Evolutionary conservation across 2,329 filamentous ascomycete species (phyloP).

Genomic region (Nannizzia gypsea): DNA sequence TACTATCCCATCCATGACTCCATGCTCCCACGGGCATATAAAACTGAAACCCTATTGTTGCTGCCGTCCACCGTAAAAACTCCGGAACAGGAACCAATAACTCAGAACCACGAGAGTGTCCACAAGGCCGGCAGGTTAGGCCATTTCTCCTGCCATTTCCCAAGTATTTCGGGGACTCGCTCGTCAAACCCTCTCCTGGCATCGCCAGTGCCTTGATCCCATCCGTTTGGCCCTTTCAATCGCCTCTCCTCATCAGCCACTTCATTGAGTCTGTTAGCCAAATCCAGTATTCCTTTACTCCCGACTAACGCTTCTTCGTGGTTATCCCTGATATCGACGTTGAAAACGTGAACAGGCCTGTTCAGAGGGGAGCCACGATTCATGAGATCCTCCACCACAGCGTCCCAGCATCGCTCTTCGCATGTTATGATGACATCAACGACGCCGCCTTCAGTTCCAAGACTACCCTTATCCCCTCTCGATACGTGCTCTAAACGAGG

Average conservation of each 20-base stretch:
- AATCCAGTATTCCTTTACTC: constrained; percentile 79
- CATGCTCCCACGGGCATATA: background rate
- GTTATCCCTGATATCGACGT: constrained; percentile 96
- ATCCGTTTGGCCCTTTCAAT: constrained; percentile 49
- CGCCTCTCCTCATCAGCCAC: constrained; percentile 68
- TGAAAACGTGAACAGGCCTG: constrained; percentile 91
- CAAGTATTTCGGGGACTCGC: constrained; percentile 80
- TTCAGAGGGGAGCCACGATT: constrained; percentile 78
- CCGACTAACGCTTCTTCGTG: constrained; percentile 91
- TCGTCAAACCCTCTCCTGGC: constrained; percentile 77
- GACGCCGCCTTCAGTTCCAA: constrained; percentile 74
- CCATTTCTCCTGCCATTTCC: constrained; percentile 89
- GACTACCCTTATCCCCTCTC: constrained; percentile 59
- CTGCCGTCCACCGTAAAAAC: background rate
- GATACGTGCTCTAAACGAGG: constrained; percentile 63
- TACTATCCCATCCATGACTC: constrained; percentile 3
- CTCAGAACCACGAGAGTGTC: constrained; percentile 88
- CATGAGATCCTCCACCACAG: constrained; percentile 85
- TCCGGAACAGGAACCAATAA: background rate
- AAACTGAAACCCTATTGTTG: background rate
- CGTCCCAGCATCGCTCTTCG: constrained; percentile 96
- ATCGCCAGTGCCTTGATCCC: constrained; percentile 56
- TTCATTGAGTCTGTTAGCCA: constrained; percentile 73
- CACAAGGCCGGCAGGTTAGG: constrained; percentile 81
- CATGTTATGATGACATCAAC: constrained; percentile 95